Conservation (phyloP, 2,329 filamentous ascomycete species). For the Talaromyces sp. region DNA sequence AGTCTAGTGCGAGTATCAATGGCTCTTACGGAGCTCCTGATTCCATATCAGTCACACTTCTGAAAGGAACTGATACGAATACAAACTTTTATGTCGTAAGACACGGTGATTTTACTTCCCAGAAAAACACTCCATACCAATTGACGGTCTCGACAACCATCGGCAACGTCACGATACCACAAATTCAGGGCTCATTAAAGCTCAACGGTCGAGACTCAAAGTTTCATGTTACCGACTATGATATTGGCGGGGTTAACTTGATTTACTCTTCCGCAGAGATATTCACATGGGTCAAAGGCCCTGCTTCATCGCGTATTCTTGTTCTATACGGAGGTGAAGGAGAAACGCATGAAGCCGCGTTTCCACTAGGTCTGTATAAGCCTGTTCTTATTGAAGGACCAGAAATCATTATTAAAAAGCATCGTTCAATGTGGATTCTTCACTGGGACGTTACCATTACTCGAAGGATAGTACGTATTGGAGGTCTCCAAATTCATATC, state of each 20-base stretch:
- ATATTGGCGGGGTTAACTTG: constrained; percentile 18
- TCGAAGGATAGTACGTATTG: constrained; percentile 34
- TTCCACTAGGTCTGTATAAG: constrained; percentile 20
- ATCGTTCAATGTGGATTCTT: constrained; percentile 25
- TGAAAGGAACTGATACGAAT: constrained; percentile 51
- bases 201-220: constrained; percentile 41
- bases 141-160: constrained; percentile 49
- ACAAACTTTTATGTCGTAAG: constrained; percentile 62
- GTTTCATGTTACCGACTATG: constrained; percentile 38
- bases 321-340: constrained; percentile 35
- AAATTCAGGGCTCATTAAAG: constrained; percentile 32
- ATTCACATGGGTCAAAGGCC: constrained; percentile 53
- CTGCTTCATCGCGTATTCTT: constrained; percentile 48
- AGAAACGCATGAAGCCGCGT: constrained; percentile 37
- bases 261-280: constrained; percentile 39
- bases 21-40: constrained; percentile 47
- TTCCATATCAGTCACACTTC: constrained; percentile 55
- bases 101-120: constrained; percentile 59
- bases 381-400: constrained; percentile 29
- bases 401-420: constrained; percentile 15
- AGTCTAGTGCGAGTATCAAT: constrained; percentile 42
- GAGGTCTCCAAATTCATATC: constrained; percentile 51
- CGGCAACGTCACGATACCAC: constrained; percentile 35
- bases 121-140: constrained; percentile 55
- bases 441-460: constrained; percentile 53